These are phyloP conservation scores for Trichoderma koningiopsis DNA, from an alignment of 2,329 filamentous ascomycete genomes.

Conservation along the genomic window DNA sequence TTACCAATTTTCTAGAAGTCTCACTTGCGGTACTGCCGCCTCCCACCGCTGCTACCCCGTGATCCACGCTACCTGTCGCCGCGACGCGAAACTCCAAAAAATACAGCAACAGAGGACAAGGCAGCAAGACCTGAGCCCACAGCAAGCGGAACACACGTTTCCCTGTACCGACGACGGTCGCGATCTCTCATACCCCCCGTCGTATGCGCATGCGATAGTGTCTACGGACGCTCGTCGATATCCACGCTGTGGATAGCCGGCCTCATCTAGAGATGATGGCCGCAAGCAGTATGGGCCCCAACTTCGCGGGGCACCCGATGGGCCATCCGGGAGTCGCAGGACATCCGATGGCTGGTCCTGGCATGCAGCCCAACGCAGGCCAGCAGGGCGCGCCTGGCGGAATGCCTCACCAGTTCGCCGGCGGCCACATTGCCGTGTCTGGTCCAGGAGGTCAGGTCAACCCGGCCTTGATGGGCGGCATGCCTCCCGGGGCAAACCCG, in stretches of 20 bases:
- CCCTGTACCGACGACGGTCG: conserved; percentile 15
- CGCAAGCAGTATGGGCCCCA: conserved; percentile 62
- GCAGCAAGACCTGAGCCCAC: not conserved
- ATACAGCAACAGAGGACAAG: not conserved
- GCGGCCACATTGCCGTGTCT: conserved; percentile 69
- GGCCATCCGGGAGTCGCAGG: conserved; percentile 69
- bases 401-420: conserved; percentile 66
- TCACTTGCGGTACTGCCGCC: not conserved
- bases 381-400: conserved; percentile 68
- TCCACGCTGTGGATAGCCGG: conserved; percentile 63
- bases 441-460: conserved; percentile 72
- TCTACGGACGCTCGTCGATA: conserved; percentile 52
- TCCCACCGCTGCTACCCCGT: conserved; percentile 28
- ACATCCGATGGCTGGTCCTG: conserved; percentile 62
- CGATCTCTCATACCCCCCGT: conserved; percentile 21
- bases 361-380: conserved; percentile 68
- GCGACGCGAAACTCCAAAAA: conserved; percentile 22
- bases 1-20: conserved; percentile 4
- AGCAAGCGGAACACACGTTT: not conserved
- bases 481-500: conserved; percentile 68
- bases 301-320: conserved; percentile 72
- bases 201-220: conserved; percentile 53
- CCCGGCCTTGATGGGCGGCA: conserved; percentile 74
- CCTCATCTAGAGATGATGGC: conserved; percentile 65
- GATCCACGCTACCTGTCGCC: conserved; percentile 20